Conservation (phyloP, 2,329 filamentous ascomycete species). For the Didymella arachidicola region DNA sequence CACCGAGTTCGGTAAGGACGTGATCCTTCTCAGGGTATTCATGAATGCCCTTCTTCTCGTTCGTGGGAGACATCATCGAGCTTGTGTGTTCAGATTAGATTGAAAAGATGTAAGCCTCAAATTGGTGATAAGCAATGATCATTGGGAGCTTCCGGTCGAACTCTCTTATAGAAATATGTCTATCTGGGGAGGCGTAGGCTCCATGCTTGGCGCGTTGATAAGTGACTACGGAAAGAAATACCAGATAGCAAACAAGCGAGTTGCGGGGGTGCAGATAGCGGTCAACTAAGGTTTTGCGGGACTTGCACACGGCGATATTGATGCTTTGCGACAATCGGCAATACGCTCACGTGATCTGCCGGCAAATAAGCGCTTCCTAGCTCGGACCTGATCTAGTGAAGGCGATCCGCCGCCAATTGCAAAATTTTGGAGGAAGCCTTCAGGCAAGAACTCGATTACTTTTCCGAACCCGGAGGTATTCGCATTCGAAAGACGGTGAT, state of each 20-base stretch:
- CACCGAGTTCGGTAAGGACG: background rate
- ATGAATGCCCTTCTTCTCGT: background rate
- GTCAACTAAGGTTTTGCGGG: background rate
- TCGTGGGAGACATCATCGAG: background rate
- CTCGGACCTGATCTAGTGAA: background rate
- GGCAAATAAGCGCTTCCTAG: background rate
- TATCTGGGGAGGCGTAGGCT: background rate
- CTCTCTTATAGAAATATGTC: background rate
- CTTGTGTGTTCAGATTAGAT: background rate
- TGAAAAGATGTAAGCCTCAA: background rate
- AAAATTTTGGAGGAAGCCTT: background rate
- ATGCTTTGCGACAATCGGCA: background rate
- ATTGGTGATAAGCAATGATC: background rate
- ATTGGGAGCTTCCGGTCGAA: background rate
- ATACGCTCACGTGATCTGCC: background rate
- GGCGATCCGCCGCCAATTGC: background rate
- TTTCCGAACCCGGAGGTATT: background rate
- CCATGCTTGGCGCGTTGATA: background rate
- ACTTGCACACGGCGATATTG: background rate
- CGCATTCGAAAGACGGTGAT: background rate
- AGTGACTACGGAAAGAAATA: background rate
- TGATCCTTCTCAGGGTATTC: background rate
- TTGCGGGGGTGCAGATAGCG: background rate
- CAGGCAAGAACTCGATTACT: background rate
- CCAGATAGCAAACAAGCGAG: background rate